Evolutionary conservation across 164 flowering plant species (phyloP).

Genomic region (Umbellularia californica): DNA sequence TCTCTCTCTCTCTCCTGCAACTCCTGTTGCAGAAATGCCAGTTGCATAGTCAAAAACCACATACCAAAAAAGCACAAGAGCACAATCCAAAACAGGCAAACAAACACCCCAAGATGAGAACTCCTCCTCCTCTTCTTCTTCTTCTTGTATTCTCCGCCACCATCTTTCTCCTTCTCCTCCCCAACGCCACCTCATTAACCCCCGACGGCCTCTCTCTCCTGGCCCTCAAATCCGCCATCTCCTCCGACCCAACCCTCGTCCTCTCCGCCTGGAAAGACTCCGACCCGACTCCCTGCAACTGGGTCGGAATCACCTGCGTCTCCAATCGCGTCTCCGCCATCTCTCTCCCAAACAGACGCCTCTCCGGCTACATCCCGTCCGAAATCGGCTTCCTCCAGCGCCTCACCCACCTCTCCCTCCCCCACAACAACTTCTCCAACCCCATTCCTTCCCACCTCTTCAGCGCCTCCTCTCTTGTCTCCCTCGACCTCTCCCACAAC

Average conservation of each 20-base stretch:
- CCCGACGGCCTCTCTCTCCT: constrained; percentile 88
- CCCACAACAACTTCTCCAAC: constrained; percentile 55
- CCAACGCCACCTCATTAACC: constrained; percentile 37
- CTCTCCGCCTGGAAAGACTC: constrained; percentile 60
- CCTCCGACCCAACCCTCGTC: constrained; percentile 51
- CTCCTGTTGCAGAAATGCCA: not conserved
- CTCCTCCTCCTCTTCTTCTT: not conserved
- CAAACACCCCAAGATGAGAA: constrained; percentile 1
- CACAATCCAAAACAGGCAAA: not conserved
- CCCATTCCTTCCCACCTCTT: constrained; percentile 54
- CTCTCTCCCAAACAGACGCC: constrained; percentile 38
- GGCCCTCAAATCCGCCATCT: constrained; percentile 78
- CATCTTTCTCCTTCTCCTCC: constrained; percentile 9
- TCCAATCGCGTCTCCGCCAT: constrained; percentile 45
- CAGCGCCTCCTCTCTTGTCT: constrained; percentile 43
- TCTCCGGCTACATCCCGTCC: constrained; percentile 86
- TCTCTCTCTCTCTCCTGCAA: not conserved
- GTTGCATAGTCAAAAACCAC: not conserved
- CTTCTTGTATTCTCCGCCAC: constrained; percentile 5
- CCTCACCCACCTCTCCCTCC: constrained; percentile 46
- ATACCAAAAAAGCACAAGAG: not conserved
- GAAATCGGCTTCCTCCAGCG: constrained; percentile 64
- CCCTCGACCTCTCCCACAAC: constrained; percentile 73
- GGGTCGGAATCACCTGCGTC: constrained; percentile 67
- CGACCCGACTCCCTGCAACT: constrained; percentile 63